A percentile compares a stretch with the other conserved stretches of the same genome.
Evolutionary conservation across 495 filamentous ascomycete species (phyloP).

Genomic region (Penicillium pancosmium): DNA sequence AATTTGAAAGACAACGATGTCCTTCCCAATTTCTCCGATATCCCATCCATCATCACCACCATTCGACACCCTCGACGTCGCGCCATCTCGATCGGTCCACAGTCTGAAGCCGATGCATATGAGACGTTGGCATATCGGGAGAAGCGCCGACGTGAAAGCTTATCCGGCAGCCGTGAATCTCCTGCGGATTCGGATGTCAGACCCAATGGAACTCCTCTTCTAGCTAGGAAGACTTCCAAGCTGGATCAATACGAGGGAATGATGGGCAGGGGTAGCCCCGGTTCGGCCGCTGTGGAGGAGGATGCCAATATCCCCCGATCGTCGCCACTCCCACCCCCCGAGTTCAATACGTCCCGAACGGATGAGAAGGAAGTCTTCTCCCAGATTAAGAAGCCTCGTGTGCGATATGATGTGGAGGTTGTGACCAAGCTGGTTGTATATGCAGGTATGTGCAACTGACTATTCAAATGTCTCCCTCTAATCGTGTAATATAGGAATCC

Average conservation of each 20-base stretch:
- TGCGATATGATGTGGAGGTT: constrained; percentile 96
- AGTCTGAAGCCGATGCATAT: constrained; percentile 94
- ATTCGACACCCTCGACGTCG: constrained; percentile 79
- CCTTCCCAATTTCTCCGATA: constrained; percentile 79
- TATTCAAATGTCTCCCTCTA: neutral
- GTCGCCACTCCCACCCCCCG: constrained; percentile 37
- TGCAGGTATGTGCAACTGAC: constrained; percentile 65
- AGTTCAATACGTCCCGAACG: constrained; percentile 40
- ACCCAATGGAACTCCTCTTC: constrained; percentile 17
- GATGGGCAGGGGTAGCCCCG: constrained; percentile 62
- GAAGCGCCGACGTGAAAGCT: constrained; percentile 75
- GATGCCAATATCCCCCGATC: constrained; percentile 20
- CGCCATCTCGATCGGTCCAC: constrained; percentile 89
- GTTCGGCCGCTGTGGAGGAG: constrained; percentile 29
- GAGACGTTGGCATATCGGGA: constrained; percentile 94
- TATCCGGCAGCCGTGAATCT: constrained; percentile 39
- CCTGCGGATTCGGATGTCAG: constrained; percentile 27
- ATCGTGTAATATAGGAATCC: constrained; percentile 28
- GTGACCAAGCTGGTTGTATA: constrained; percentile 97
- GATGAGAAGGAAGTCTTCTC: constrained; percentile 84
- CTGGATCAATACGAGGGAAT: constrained; percentile 67
- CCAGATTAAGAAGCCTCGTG: constrained; percentile 80
- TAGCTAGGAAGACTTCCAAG: constrained; percentile 40
- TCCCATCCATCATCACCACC: constrained; percentile 75
- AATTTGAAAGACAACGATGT: constrained; percentile 82